Base-by-base conservation (phyloP, 2,329 filamentous ascomycete genomes). In the Emergomyces pasteurianus region DNA sequence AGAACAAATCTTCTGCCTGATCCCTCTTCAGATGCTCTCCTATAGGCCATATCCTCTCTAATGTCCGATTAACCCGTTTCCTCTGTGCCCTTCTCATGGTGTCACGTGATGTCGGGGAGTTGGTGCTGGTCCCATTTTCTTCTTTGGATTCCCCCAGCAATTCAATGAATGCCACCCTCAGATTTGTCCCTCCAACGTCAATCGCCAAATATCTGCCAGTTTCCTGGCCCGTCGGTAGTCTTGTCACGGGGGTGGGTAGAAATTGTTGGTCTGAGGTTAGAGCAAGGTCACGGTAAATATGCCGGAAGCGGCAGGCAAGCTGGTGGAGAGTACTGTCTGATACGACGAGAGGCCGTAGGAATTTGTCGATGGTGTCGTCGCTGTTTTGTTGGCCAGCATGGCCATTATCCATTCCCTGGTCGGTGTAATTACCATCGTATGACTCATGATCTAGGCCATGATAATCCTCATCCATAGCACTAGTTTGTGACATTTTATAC, bases 1-100 rank as follows among this genome's bases (percentile, higher is more conserved):
- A 75, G 71, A 94, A 94, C 1, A 92, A 77, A 61, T 86, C 84
- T 61, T 90, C 85, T 1, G 87, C 84, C 64, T 91, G 86, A 66
- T 90, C 84, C 71, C 76, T 80, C 65, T 81, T 81, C 67, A 82
- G 63, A 68, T 81, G 80, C 58, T 82, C 79, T 28, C 75, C 79
- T 63, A 82, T 82, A 3, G 79, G 79, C 80, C 80, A 82, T 63
- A 75, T 74, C 64, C 72, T 78, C 63, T 81, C 80, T 63, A 81
- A 68, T 1, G 77, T 80, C 40, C 77, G 69, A 62, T 70, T 71
- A 56, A 77, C 74, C 16, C 74, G 74, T 61, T 79, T 83, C 71
- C 66, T 70, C 65, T 77, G 76, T 16, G 77, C 76, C 65, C 76
- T 78, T 50, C 74, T 71, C 59, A 79, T 74, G 2, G 76, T 76